A percentile compares a stretch with the other conserved stretches of the same genome.
Conservation (phyloP, 495 filamentous ascomycete species). For the Xylaria venustula region DNA sequence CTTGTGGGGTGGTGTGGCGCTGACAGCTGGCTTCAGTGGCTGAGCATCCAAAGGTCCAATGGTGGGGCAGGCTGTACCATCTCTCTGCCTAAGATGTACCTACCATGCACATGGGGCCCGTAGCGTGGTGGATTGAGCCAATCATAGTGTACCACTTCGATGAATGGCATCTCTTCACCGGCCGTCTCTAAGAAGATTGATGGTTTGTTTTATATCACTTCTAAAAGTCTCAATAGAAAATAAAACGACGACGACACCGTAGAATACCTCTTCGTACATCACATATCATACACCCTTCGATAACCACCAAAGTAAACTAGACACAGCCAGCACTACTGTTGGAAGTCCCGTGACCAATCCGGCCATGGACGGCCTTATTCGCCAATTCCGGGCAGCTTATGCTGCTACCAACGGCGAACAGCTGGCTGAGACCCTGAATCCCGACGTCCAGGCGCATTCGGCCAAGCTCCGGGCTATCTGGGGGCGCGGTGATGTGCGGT, state of each 20-base stretch:
- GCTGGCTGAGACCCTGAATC: constrained; percentile 69
- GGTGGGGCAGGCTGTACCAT: background rate
- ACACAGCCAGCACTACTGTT: background rate
- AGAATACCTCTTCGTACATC: background rate
- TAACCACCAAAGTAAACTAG: background rate
- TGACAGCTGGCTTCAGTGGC: background rate
- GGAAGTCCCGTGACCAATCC: background rate
- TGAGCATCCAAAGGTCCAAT: background rate
- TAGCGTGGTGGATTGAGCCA: background rate
- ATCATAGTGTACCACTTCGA: background rate
- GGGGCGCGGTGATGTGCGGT: constrained; percentile 27
- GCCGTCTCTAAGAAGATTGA: background rate
- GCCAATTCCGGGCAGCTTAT: constrained; percentile 61
- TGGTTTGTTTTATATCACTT: background rate
- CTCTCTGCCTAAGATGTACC: too few relatives aligned
- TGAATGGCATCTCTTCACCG: background rate
- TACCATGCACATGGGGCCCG: too few relatives aligned
- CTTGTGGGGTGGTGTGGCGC: background rate
- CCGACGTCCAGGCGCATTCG: constrained; percentile 56
- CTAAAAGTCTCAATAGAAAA: background rate
- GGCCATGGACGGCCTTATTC: constrained; percentile 62
- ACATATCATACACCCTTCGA: background rate
- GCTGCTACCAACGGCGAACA: constrained; percentile 55
- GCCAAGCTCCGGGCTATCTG: constrained; percentile 62
- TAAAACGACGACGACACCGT: constrained; percentile 11